Percentiles rank a stretch among this genome's conserved stretches.
Evolutionary conservation across 768 basidiomycete genomes (phyloP).

Genomic region (Tricholoma flavovirens): DNA sequence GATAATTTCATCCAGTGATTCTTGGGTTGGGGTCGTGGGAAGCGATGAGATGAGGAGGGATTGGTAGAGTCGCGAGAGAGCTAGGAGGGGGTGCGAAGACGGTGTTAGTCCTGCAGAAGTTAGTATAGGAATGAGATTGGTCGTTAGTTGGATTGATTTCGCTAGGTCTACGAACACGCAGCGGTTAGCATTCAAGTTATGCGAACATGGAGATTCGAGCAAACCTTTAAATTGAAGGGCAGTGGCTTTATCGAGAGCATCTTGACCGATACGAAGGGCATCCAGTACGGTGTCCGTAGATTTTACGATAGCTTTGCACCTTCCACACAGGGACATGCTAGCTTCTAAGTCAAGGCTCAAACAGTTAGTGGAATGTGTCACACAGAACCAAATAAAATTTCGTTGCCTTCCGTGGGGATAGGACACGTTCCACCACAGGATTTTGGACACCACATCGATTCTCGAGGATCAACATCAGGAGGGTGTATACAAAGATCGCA

Average conservation of each 20-base stretch:
- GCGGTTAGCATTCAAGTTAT: background rate
- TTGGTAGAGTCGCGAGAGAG: constrained; percentile 64
- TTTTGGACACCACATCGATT: constrained; percentile 63
- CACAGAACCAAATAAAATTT: background rate
- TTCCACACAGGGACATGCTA: constrained; percentile 41
- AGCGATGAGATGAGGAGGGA: constrained; percentile 58
- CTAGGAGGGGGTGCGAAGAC: constrained; percentile 73
- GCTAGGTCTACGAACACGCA: constrained; percentile 41
- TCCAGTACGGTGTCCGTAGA: constrained; percentile 54
- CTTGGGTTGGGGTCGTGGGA: constrained; percentile 34
- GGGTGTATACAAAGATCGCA: constrained; percentile 52
- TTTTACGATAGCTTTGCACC: constrained; percentile 46
- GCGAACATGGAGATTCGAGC: constrained; percentile 4
- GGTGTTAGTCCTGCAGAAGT: constrained; percentile 52
- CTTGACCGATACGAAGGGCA: constrained; percentile 61
- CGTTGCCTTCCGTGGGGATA: constrained; percentile 54
- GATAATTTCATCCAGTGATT: constrained; percentile 57
- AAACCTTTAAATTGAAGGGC: constrained; percentile 54
- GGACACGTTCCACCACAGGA: constrained; percentile 61
- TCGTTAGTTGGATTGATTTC: constrained; percentile 54
- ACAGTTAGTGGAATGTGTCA: background rate
- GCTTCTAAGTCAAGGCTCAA: constrained; percentile 33
- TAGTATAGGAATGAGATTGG: constrained; percentile 62
- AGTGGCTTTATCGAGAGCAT: constrained; percentile 70
- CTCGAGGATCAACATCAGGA: constrained; percentile 52